Conservation (phyloP, 768 basidiomycete genomes). For the Amanita pallidorosea region DNA sequence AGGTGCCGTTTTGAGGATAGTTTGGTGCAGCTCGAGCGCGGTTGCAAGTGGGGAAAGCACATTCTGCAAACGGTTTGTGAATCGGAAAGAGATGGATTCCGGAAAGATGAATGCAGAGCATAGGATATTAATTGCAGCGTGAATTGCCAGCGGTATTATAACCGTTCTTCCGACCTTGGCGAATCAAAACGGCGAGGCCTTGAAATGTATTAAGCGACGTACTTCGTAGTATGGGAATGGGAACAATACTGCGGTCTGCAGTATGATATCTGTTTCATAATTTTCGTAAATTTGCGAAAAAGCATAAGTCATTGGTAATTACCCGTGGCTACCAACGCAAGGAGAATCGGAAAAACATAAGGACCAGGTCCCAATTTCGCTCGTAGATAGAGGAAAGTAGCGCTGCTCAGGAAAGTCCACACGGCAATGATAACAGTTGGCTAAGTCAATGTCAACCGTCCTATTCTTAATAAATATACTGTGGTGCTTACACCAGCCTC, state of each 20-base stretch:
- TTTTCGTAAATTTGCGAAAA: not conserved
- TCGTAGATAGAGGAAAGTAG: constrained; percentile 49
- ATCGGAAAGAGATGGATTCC: constrained; percentile 46
- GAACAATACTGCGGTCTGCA: constrained; percentile 48
- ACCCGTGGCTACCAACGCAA: no score
- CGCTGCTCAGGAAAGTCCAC: constrained; percentile 54
- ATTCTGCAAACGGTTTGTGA: constrained; percentile 36
- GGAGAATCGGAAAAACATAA: no score
- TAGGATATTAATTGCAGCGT: constrained; percentile 44
- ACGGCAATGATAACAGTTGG: constrained; percentile 49
- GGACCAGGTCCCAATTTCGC: constrained; percentile 48
- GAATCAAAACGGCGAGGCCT: not conserved
- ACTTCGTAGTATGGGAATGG: constrained; percentile 56
- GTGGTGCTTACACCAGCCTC: constrained; percentile 25
- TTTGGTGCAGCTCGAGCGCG: constrained; percentile 34
- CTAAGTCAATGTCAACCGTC: constrained; percentile 14
- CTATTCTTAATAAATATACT: not conserved
- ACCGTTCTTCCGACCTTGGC: constrained; percentile 37
- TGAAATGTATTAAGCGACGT: constrained; percentile 7
- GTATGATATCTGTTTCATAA: constrained; percentile 35
- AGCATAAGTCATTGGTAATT: not conserved
- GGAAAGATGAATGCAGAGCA: constrained; percentile 52
- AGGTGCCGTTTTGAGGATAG: constrained; percentile 30
- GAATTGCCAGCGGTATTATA: constrained; percentile 47
- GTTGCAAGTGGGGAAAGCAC: constrained; percentile 38